Evolutionary conservation across 805 yeast genomes (phyloP).

Genomic region (Pichia ethanolica): DNA sequence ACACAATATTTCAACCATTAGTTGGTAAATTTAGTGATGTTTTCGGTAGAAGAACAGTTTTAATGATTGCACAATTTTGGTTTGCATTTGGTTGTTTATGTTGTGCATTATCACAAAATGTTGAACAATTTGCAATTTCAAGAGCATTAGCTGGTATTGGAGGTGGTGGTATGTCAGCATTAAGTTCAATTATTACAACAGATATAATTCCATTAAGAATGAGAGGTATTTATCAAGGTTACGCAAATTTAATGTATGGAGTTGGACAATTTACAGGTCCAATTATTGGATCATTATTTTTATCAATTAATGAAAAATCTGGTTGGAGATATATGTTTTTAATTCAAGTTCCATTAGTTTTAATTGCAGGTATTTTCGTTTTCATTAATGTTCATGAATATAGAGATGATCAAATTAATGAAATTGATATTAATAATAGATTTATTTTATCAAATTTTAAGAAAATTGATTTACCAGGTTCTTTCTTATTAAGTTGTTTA

Average conservation of each 20-base stretch:
- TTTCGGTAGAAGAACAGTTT: slow-evolving; percentile 42
- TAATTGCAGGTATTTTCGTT: slow-evolving; percentile 23
- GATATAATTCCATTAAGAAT: slow-evolving; percentile 48
- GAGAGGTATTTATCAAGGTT: slow-evolving; percentile 49
- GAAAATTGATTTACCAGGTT: slow-evolving; percentile 36
- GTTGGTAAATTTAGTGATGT: slow-evolving; percentile 68
- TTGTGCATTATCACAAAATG: slow-evolving; percentile 35
- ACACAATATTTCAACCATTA: slow-evolving; percentile 67
- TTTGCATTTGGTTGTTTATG: slow-evolving; percentile 39
- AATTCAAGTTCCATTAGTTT: slow-evolving; percentile 33
- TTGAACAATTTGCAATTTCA: slow-evolving; percentile 39
- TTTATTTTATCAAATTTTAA: slow-evolving; percentile 29
- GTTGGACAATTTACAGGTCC: slow-evolving; percentile 38
- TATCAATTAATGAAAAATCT: slow-evolving; percentile 25
- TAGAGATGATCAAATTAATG: slow-evolving; percentile 12
- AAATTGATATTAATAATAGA: slow-evolving; percentile 19
- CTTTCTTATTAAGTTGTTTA: slow-evolving; percentile 27
- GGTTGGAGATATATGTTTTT: slow-evolving; percentile 43
- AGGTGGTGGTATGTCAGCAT: slow-evolving; percentile 46
- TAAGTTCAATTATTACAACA: slow-evolving; percentile 45
- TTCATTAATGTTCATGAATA: slow-evolving; percentile 29
- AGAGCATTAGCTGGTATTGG: slow-evolving; percentile 56
- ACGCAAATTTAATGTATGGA: slow-evolving; percentile 33
- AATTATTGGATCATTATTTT: slow-evolving; percentile 35
- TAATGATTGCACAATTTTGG: slow-evolving; percentile 36